Conservation (phyloP, 805 yeast genomes). For the Saccharomyces mikatae region DNA sequence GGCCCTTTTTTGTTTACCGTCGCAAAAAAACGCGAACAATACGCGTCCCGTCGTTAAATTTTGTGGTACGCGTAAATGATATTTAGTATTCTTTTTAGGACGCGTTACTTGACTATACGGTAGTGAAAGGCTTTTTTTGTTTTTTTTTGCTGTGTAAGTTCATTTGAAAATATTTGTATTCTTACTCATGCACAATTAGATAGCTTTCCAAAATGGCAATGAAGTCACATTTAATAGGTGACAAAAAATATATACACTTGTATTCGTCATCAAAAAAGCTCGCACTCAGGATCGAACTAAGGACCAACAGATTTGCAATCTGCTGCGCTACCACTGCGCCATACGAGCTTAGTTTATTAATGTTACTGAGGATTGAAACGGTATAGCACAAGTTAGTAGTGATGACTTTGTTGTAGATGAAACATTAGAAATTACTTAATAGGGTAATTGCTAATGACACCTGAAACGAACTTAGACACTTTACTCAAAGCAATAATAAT, state of each 20-base stretch:
- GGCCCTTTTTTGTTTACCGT: not conserved
- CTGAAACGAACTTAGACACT: too few species aligned
- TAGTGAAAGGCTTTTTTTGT: not conserved
- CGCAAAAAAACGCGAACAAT: not conserved
- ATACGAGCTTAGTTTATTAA: conserved; percentile 43
- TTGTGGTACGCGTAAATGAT: not conserved
- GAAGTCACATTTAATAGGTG: too few species aligned
- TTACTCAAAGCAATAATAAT: too few species aligned
- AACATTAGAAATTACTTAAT: too few species aligned
- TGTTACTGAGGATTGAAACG: too few species aligned
- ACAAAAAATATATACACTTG: not conserved
- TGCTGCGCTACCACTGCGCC: conserved; percentile 99
- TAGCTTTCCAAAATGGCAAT: too few species aligned
- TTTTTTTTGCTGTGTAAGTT: too few species aligned
- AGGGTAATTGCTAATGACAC: too few species aligned
- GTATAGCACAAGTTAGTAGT: too few species aligned
- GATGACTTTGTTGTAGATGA: too few species aligned
- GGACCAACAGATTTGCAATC: conserved; percentile 99
- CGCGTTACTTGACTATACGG: not conserved
- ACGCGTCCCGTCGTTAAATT: not conserved
- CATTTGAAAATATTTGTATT: too few species aligned
- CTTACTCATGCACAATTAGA: too few species aligned
- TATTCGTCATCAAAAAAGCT: conserved; percentile 34
- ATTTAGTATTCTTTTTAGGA: not conserved
- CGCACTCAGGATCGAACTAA: conserved; percentile 92